phyloP scores from a whole-genome alignment of 495 filamentous ascomycete genomes.

The Tuber microsphaerosporum region DNA sequence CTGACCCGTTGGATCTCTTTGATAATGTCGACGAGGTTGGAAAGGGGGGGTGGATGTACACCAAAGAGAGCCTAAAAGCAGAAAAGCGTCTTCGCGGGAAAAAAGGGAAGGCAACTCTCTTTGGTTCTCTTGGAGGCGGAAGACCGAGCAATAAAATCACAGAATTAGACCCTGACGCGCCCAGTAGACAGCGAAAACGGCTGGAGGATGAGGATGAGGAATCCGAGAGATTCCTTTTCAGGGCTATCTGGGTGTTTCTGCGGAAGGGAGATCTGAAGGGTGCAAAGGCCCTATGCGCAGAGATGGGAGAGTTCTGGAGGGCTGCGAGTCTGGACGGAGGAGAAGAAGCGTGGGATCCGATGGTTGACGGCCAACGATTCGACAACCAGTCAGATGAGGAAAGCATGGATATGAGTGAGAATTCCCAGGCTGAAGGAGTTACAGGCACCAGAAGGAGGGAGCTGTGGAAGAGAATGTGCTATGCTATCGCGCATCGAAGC shows the following conservation, averaged over 20 bases:
- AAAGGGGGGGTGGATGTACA: constrained; percentile 84
- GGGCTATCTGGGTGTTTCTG: constrained; percentile 29
- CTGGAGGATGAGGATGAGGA: constrained; percentile 74
- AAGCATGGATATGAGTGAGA: constrained; percentile 2
- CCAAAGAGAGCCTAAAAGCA: constrained; percentile 78
- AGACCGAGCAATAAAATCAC: constrained; percentile 58
- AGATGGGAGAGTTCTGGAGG: constrained; percentile 55
- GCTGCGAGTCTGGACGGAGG: constrained; percentile 59
- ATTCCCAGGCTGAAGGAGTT: constrained; percentile 2
- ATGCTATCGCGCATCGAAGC: constrained; percentile 59
- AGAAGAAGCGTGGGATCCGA: constrained; percentile 36
- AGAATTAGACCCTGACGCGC: constrained; percentile 90
- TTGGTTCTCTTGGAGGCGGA: constrained; percentile 48
- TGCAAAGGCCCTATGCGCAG: constrained; percentile 27
- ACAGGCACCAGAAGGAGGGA: constrained; percentile 47
- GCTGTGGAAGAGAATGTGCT: constrained; percentile 78
- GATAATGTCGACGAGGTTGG: constrained; percentile 55
- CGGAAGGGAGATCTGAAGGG: constrained; percentile 31
- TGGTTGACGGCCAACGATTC: constrained; percentile 26
- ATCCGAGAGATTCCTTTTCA: constrained; percentile 56
- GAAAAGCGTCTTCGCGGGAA: constrained; percentile 68
- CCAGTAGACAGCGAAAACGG: constrained; percentile 63
- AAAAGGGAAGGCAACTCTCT: constrained; percentile 52
- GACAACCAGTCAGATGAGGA: constrained; percentile 17
- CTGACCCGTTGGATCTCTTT: constrained; percentile 59